Evolutionary conservation across 495 filamentous ascomycete genomes (phyloP).

Genomic region (Articulospora tetracladia): DNA sequence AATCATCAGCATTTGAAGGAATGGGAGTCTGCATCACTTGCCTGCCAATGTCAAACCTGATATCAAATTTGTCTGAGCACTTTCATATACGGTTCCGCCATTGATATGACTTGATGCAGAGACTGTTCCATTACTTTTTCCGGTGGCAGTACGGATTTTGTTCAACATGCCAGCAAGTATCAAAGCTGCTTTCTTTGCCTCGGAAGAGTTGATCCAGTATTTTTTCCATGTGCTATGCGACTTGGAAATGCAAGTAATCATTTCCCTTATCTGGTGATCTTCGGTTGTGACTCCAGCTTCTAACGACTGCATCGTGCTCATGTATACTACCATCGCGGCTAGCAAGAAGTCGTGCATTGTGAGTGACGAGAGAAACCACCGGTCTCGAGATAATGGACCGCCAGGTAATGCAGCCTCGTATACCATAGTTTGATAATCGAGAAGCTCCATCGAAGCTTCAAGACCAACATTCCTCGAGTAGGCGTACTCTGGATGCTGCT

Average conservation of each 20-base stretch:
- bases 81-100: neutral
- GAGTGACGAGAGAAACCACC: constrained; percentile 40
- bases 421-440: constrained; percentile 41
- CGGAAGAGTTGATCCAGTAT: constrained; percentile 23
- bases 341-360: constrained; percentile 45
- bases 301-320: constrained; percentile 33
- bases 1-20: neutral
- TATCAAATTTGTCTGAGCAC: neutral
- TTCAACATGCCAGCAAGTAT: constrained; percentile 36
- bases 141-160: constrained; percentile 21
- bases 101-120: neutral
- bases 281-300: constrained; percentile 7
- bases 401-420: constrained; percentile 36
- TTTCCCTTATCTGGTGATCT: constrained; percentile 9
- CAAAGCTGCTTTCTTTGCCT: constrained; percentile 35
- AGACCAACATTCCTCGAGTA: constrained; percentile 67
- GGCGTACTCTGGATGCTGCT: constrained; percentile 54
- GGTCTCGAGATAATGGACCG: constrained; percentile 31
- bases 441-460: constrained; percentile 60
- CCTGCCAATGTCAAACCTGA: neutral
- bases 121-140: neutral
- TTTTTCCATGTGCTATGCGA: constrained; percentile 37
- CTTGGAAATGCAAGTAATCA: constrained; percentile 32
- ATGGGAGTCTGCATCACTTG: neutral
- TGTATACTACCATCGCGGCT: constrained; percentile 41